Evolutionary conservation across 768 basidiomycete species (phyloP).

Genomic region (Hypholoma sublateritium): DNA sequence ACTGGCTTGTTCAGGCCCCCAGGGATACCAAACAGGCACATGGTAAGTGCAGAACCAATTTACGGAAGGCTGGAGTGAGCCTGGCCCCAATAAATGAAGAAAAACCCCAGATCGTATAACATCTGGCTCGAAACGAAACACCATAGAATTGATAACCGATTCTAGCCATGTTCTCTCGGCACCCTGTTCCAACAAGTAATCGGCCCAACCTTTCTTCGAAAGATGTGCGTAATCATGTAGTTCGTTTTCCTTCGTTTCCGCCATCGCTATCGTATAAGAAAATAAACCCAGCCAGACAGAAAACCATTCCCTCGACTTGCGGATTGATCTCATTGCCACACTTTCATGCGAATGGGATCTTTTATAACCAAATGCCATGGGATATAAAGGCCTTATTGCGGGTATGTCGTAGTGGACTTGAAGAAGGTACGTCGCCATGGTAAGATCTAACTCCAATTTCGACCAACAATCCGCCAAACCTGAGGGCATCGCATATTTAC

Average conservation of each 20-base stretch:
- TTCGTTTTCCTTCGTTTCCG: background rate
- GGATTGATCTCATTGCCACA: too few species aligned
- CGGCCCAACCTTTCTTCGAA: background rate
- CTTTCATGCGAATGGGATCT: too few species aligned
- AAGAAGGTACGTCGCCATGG: too few species aligned
- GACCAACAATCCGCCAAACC: too few species aligned
- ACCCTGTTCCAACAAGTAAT: background rate
- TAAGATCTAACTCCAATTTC: too few species aligned
- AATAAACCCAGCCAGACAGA: background rate
- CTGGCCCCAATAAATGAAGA: background rate
- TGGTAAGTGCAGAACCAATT: background rate
- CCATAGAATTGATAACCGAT: background rate
- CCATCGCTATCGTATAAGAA: background rate
- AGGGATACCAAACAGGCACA: background rate
- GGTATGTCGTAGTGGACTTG: too few species aligned
- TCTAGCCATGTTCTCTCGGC: background rate
- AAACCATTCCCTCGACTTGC: background rate
- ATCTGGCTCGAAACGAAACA: background rate
- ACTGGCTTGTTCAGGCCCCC: background rate
- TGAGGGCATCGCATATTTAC: too few species aligned
- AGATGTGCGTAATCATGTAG: background rate
- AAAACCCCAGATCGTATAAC: background rate
- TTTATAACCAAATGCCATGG: too few species aligned
- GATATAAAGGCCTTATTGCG: too few species aligned
- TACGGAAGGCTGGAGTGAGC: background rate